Evolutionary conservation across 345 rosid species (phyloP), one percentile per base, ranked within the genome.

Genomic region (Eucalyptus grandis): DNA sequence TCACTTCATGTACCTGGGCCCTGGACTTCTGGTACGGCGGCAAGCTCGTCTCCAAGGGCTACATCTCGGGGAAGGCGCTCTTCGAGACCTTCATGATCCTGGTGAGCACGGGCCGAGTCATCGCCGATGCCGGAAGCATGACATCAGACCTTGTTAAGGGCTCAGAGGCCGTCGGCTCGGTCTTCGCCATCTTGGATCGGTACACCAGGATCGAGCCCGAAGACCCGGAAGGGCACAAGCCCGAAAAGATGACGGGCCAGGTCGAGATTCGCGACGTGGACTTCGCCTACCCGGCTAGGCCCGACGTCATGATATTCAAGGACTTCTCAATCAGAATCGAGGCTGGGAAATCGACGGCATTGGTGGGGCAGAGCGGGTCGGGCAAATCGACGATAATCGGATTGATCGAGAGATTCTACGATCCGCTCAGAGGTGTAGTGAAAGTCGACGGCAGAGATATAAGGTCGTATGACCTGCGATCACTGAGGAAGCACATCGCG

Each of bases 291-390:
- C 97, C 97, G 3, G 92, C 96, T 13, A 90, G 98, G 69, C 95
- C 96, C 19, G 56, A 95, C 62, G 91, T 91, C 49, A 80, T 90
- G 90, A 92, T 96, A 77, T 93, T 97, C 46, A 91, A 86, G 88
- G 94, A 90, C 47, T 95, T 96, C 89, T 93, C 95, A 1, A 92
- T 96, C 87, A 87, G 86, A 27, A 93, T 97, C 15, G 93, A 95
- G 49, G 93, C 96, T 0, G 97, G 95, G 9, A 96, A 93, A 90
- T 95, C 99, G 27, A 97, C 96, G 3, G 99, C 97, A 5, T 85
- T 96, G 37, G 97, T 96, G 3, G 99, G 99, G 40, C 96, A 92
- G 88, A 96, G 99, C 40, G 99, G 97, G 46, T 96, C 96, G 6
- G 99, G 99, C 5, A 96, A 96, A 43, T 96, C 99, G 7, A 96